Evolutionary conservation across 2,329 filamentous ascomycete species (phyloP).

Genomic region (Fusarium neocosmosporiellum): DNA sequence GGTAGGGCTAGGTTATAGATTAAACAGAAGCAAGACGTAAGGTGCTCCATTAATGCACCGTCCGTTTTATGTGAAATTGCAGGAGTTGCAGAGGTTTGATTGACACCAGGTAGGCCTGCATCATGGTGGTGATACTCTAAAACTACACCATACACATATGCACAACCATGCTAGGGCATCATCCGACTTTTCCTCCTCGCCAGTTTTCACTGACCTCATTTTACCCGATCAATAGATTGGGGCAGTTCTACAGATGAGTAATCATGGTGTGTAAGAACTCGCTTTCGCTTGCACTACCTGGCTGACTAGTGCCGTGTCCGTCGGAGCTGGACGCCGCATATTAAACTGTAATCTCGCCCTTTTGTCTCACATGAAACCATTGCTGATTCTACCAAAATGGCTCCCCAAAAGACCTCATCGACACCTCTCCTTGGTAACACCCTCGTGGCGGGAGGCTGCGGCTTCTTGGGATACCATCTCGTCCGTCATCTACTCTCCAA

Average conservation of each 20-base stretch:
- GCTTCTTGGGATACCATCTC: slow-evolving; percentile 49
- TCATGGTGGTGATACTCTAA: too few relatives aligned
- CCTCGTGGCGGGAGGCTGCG: slow-evolving; percentile 47
- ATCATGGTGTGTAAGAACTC: neutral
- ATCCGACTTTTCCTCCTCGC: too few relatives aligned
- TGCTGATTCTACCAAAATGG: neutral
- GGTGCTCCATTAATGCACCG: too few relatives aligned
- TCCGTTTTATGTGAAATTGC: too few relatives aligned
- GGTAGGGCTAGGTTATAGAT: too few relatives aligned
- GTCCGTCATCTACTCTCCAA: slow-evolving; percentile 44
- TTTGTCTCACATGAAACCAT: neutral
- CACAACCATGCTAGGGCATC: too few relatives aligned
- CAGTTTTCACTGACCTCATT: too few relatives aligned
- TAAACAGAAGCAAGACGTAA: too few relatives aligned
- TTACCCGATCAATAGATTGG: too few relatives aligned
- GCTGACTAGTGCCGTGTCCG: neutral
- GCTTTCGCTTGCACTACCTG: neutral
- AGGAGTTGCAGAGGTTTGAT: too few relatives aligned
- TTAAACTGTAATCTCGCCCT: neutral
- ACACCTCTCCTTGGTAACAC: neutral
- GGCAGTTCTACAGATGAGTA: neutral
- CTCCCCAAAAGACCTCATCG: neutral
- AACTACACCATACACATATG: too few relatives aligned
- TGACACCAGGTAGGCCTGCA: too few relatives aligned
- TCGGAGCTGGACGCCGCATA: neutral